These are phyloP conservation scores for Clitopilus hobsonii DNA, from an alignment of 768 basidiomycete species.

Conservation along the genomic window DNA sequence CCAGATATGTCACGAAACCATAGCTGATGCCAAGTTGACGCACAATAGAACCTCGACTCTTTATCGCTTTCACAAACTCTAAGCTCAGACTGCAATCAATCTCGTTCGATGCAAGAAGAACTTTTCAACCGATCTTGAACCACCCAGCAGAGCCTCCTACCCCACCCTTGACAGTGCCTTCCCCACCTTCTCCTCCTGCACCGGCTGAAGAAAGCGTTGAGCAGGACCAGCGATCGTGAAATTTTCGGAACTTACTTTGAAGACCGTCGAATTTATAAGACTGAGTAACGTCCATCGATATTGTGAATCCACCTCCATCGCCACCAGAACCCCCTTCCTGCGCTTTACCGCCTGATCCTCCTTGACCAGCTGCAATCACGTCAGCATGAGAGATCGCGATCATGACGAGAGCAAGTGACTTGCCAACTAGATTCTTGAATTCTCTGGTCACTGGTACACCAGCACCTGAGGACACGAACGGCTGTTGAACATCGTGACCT, in stretches of 20 bases:
- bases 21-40: no score
- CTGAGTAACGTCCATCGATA: not conserved
- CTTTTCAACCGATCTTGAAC: not conserved
- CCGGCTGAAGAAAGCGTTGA: not conserved
- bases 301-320: not conserved
- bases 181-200: not conserved
- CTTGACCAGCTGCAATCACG: not conserved
- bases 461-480: not conserved
- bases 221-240: no score
- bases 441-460: not conserved
- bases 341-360: not conserved
- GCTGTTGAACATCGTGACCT: no score
- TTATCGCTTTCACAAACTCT: no score
- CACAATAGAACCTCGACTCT: no score
- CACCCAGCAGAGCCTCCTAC: not conserved
- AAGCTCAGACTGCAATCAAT: no score
- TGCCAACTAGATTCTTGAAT: not conserved
- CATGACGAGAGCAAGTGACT: not conserved
- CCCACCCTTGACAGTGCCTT: not conserved
- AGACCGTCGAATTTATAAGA: not conserved
- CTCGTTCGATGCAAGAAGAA: not conserved
- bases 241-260: not conserved
- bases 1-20: no score
- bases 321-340: not conserved
- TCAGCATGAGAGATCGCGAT: not conserved